These are phyloP conservation scores for Berkeleyomyces basicola DNA, from an alignment of 2,329 filamentous ascomycete species.

Conservation along the genomic window DNA sequence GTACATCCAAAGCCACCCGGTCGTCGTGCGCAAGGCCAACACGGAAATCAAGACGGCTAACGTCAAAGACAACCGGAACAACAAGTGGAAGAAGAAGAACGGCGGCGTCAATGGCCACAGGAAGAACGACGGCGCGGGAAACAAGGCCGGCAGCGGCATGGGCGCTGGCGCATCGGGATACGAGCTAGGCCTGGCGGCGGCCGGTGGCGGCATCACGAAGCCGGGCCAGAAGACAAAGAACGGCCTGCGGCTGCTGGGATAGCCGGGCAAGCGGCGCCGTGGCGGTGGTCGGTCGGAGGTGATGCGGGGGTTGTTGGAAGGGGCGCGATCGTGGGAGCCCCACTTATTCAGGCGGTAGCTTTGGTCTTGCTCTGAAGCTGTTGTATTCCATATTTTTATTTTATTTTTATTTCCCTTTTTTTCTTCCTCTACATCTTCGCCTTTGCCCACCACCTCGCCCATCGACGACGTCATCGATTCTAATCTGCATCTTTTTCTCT, in stretches of 20 bases:
- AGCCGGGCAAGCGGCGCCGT: constrained; percentile 14
- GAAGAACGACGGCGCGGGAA: constrained; percentile 18
- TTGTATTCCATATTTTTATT: background rate
- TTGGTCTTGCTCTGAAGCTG: background rate
- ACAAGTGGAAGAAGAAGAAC: constrained; percentile 20
- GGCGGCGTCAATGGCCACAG: constrained; percentile 23
- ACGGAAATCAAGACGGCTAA: constrained; percentile 73
- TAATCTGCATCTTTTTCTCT: background rate
- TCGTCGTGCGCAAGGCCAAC: constrained; percentile 70
- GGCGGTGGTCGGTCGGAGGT: no score
- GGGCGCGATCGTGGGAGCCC: background rate
- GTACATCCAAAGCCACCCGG: constrained; percentile 95
- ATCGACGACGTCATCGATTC: background rate
- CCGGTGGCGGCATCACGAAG: constrained; percentile 39
- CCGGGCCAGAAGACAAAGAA: constrained; percentile 52
- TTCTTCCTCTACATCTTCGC: background rate
- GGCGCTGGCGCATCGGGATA: constrained; percentile 19
- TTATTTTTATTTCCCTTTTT: background rate
- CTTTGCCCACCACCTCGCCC: background rate
- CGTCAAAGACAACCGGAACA: constrained; percentile 39
- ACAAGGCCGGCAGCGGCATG: constrained; percentile 17
- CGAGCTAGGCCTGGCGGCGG: constrained; percentile 33
- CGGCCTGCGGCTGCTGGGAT: constrained; percentile 44
- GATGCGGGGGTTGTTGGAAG: background rate
- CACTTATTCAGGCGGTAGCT: background rate